Percentiles rank a stretch among this genome's conserved stretches.
These are phyloP conservation scores for Ramaria rubella DNA, from an alignment of 768 basidiomycete species.

Conservation along the genomic window DNA sequence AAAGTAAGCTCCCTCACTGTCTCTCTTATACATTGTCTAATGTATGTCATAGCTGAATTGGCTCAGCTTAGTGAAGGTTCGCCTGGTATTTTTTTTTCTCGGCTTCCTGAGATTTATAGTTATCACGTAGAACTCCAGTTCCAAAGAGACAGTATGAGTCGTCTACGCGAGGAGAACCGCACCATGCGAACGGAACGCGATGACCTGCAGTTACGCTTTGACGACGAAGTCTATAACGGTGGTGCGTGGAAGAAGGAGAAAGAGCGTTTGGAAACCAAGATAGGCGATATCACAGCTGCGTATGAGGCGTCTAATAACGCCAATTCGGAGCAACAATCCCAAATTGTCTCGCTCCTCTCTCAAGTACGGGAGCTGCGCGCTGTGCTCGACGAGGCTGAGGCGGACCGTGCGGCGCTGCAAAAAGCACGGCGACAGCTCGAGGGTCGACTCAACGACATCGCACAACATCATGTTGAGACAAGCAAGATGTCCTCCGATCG, in stretches of 20 bases:
- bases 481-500: conserved; percentile 64
- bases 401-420: conserved; percentile 70
- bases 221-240: conserved; percentile 72
- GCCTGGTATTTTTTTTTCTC: conserved; percentile 4
- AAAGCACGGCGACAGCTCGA: conserved; percentile 78
- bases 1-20: conserved; percentile 40
- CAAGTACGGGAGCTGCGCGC: conserved; percentile 79
- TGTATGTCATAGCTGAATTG: conserved; percentile 49
- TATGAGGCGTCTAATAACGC: conserved; percentile 66
- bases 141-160: conserved; percentile 67
- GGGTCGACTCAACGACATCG: conserved; percentile 74
- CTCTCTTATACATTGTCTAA: conserved; percentile 10
- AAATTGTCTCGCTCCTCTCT: conserved; percentile 76
- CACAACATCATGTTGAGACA: conserved; percentile 64
- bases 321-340: conserved; percentile 76
- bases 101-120: conserved; percentile 4
- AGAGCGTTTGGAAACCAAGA: conserved; percentile 80
- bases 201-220: conserved; percentile 64
- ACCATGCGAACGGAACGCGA: conserved; percentile 73
- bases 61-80: conserved; percentile 75
- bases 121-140: conserved; percentile 57
- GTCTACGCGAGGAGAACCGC: conserved; percentile 73
- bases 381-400: conserved; percentile 80
- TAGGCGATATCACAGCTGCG: conserved; percentile 63
- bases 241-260: conserved; percentile 84